Conservation (phyloP, 257 asterid species). For the Cordia subcordata region DNA sequence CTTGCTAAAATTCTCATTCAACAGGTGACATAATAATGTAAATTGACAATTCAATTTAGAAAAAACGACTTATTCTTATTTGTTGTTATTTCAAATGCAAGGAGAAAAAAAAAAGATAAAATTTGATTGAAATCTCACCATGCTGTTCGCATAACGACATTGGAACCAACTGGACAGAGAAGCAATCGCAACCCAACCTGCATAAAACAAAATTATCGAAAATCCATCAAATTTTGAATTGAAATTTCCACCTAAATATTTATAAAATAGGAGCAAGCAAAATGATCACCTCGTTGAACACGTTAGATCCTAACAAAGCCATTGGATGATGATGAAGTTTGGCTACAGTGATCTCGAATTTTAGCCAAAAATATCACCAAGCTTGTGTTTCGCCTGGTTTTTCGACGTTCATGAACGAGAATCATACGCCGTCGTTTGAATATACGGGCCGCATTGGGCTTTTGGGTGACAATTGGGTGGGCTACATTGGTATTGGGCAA, state of each 20-base stretch:
- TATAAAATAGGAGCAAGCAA: background rate
- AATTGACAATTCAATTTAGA: too few relatives aligned
- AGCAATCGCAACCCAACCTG: constrained; percentile 76
- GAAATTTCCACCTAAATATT: too few relatives aligned
- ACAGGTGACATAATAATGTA: too few relatives aligned
- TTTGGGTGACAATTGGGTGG: too few relatives aligned
- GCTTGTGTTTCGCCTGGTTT: background rate
- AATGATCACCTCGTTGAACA: constrained; percentile 14
- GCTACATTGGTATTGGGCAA: too few relatives aligned
- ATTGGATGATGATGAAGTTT: background rate
- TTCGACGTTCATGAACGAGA: background rate
- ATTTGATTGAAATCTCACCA: constrained; percentile 48
- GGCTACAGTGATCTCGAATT: background rate
- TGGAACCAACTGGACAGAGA: constrained; percentile 70
- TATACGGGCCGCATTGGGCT: too few relatives aligned
- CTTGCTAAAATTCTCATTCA: too few relatives aligned
- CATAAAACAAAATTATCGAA: constrained; percentile 11
- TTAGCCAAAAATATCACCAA: too few relatives aligned
- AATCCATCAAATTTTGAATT: background rate
- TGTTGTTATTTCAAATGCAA: too few relatives aligned
- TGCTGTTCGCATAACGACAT: constrained; percentile 73
- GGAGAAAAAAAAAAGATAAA: background rate
- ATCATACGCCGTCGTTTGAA: too few relatives aligned
- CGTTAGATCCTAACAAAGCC: constrained; percentile 22
- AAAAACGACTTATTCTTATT: too few relatives aligned